phyloP scores from a whole-genome alignment of 495 filamentous ascomycete species.

The Cladorrhinum samala region DNA sequence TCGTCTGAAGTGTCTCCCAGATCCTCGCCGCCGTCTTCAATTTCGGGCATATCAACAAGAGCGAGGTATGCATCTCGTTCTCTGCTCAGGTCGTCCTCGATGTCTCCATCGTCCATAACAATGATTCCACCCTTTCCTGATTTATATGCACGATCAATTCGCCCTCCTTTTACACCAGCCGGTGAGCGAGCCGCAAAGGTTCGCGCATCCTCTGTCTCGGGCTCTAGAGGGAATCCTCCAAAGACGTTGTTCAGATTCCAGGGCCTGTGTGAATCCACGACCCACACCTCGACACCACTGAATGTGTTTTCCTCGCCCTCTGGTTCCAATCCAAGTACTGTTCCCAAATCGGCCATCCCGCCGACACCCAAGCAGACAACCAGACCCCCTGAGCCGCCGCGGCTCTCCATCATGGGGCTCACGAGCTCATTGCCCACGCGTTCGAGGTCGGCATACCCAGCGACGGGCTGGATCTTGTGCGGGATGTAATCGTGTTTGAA shows the following conservation, averaged over 20 bases:
- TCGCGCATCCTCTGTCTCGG: conserved; percentile 40
- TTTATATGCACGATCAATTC: conserved; percentile 62
- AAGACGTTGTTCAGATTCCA: conserved; percentile 97
- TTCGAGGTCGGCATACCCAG: conserved; percentile 85
- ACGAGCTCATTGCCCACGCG: conserved; percentile 70
- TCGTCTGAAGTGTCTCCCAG: conserved; percentile 46
- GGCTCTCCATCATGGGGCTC: conserved; percentile 69
- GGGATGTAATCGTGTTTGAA: conserved; percentile 95
- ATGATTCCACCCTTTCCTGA: conserved; percentile 78
- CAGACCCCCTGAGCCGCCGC: conserved; percentile 76
- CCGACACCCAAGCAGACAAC: conserved; percentile 91
- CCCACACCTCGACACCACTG: conserved; percentile 82
- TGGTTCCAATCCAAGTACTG: conserved; percentile 59
- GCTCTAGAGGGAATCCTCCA: conserved; percentile 55
- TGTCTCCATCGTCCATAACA: conserved; percentile 94
- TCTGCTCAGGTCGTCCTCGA: conserved; percentile 70
- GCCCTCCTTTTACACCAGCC: conserved; percentile 53
- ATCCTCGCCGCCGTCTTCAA: conserved; percentile 64
- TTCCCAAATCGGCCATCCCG: conserved; percentile 77
- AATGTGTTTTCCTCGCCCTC: conserved; percentile 55
- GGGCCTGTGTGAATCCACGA: conserved; percentile 82
- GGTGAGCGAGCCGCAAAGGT: conserved; percentile 45
- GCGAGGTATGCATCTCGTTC: conserved; percentile 79
- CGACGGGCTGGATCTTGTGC: conserved; percentile 95
- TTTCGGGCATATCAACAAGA: conserved; percentile 80